Percentiles rank a stretch among this genome's conserved stretches.
phyloP scores from a whole-genome alignment of 2,329 filamentous ascomycete species.

The Penicillium palitans region DNA sequence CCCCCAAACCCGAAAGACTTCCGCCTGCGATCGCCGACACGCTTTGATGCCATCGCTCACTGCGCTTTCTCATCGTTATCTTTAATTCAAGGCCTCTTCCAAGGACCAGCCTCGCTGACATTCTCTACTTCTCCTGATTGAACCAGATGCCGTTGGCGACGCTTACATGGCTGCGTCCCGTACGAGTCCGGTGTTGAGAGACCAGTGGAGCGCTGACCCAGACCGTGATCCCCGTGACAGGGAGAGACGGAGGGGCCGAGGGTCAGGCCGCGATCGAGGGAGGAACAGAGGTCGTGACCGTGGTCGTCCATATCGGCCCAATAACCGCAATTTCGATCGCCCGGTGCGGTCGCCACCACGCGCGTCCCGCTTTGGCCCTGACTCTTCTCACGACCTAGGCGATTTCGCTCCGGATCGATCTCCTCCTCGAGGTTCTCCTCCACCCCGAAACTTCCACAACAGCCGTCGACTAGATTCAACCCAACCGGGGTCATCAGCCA shows the following conservation, averaged over 20 bases:
- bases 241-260: constrained; percentile 45
- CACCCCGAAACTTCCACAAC: constrained; percentile 23
- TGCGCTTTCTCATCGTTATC: constrained; percentile 15
- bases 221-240: constrained; percentile 41
- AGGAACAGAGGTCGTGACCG: constrained; percentile 46
- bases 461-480: constrained; percentile 25
- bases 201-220: constrained; percentile 51
- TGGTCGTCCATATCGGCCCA: constrained; percentile 36
- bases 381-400: constrained; percentile 32
- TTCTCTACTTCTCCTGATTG: constrained; percentile 10
- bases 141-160: constrained; percentile 45
- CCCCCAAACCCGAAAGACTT: constrained; percentile 33
- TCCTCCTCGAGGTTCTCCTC: constrained; percentile 31
- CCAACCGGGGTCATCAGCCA: constrained; percentile 22
- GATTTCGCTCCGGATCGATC: constrained; percentile 31
- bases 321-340: constrained; percentile 42
- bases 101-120: constrained; percentile 10
- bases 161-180: constrained; percentile 52
- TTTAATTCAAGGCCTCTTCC: constrained; percentile 14
- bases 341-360: constrained; percentile 43
- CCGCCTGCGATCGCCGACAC: constrained; percentile 31
- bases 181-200: constrained; percentile 52
- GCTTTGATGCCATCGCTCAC: constrained; percentile 23
- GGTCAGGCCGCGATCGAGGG: constrained; percentile 39
- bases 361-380: constrained; percentile 33